Conservation (phyloP, 352 stramenopile genomes). For the Globisporangium paddicum region DNA sequence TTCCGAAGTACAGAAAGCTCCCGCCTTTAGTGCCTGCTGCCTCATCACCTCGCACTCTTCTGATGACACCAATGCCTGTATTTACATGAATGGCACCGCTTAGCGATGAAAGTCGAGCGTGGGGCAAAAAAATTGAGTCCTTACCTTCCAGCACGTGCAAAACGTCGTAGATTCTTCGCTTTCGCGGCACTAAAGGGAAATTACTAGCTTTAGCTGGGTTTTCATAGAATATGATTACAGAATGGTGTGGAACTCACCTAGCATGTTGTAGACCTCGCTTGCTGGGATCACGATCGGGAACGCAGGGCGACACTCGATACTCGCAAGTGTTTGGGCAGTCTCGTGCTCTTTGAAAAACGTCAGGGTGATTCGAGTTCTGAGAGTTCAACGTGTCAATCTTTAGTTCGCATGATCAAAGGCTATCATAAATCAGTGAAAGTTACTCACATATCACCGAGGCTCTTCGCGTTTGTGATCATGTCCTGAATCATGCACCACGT, state of each 20-base stretch:
- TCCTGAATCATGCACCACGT: conserved; percentile 35
- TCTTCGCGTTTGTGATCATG: conserved; percentile 33
- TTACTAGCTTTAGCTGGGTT: no score
- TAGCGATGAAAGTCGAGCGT: not conserved
- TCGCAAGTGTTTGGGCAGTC: conserved; percentile 14
- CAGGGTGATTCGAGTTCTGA: conserved; percentile 45
- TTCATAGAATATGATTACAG: no score
- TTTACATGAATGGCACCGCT: not conserved
- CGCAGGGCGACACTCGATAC: conserved; percentile 1
- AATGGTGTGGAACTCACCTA: conserved; percentile 30
- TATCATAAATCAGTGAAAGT: not conserved
- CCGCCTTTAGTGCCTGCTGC: conserved; percentile 26
- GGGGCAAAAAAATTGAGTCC: not conserved
- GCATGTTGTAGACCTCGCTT: conserved; percentile 64
- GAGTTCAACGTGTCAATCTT: not conserved
- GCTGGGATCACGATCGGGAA: conserved; percentile 50
- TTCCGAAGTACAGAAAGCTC: conserved; percentile 60
- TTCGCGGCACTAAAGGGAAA: conserved; percentile 42
- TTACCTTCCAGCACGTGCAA: conserved; percentile 75
- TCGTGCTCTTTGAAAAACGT: conserved; percentile 70
- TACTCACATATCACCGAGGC: conserved; percentile 45
- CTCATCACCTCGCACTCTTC: conserved; percentile 36
- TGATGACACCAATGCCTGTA: conserved; percentile 58
- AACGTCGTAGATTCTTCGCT: conserved; percentile 73
- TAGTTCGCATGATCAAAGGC: not conserved